These are phyloP conservation scores for Acer saccharum DNA, from an alignment of 345 rosid species.

Conservation along the genomic window DNA sequence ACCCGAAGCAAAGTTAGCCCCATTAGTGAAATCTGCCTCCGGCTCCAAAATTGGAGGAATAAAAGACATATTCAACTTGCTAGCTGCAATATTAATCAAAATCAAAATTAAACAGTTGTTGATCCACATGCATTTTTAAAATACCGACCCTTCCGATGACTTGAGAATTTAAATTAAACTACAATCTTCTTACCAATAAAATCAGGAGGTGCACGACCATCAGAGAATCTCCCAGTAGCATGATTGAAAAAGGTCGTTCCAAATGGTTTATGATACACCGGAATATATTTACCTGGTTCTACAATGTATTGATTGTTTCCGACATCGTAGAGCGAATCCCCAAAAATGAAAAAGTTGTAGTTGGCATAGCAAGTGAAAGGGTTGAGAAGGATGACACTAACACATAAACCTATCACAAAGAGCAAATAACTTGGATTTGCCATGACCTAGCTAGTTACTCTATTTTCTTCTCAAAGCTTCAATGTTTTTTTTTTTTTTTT, in stretches of 20 bases:
- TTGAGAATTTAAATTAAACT: no score
- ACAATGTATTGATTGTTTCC: conserved; percentile 5
- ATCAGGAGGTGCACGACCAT: neutral
- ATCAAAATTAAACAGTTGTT: no score
- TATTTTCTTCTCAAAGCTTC: no score
- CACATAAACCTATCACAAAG: no score
- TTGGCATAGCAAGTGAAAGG: neutral
- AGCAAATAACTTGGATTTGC: no score
- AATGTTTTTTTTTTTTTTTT: no score
- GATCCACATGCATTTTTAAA: no score
- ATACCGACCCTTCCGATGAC: no score
- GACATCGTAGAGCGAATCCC: conserved; percentile 4
- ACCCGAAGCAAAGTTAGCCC: neutral
- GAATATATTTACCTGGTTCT: no score
- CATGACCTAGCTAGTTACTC: no score
- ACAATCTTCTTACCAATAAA: no score
- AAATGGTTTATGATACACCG: no score
- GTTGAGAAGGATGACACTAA: neutral
- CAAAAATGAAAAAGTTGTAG: neutral
- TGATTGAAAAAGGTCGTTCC: neutral
- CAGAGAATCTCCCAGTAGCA: neutral
- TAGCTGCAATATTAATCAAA: neutral
- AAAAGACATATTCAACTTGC: neutral
- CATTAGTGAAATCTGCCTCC: neutral
- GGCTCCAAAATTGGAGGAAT: neutral